Evolutionary conservation across 495 filamentous ascomycete species (phyloP).

Genomic region (Bathelium albidoporum): DNA sequence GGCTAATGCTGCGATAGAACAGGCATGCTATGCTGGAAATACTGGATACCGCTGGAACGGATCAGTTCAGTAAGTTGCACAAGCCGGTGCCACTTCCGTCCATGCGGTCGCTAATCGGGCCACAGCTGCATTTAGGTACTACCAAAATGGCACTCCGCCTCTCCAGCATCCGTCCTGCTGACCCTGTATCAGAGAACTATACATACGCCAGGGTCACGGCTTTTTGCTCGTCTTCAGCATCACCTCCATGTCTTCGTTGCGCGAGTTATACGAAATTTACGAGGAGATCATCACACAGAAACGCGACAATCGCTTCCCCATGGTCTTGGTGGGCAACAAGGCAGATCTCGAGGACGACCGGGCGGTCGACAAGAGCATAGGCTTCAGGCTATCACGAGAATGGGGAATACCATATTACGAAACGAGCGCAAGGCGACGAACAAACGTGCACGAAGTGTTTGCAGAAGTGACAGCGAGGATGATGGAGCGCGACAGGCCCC

Average conservation of each 20-base stretch:
- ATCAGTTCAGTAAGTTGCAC: slow-evolving; percentile 80
- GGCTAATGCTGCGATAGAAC: slow-evolving; percentile 44
- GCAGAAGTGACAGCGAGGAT: slow-evolving; percentile 42
- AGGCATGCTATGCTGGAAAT: slow-evolving; percentile 95
- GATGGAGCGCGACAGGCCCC: slow-evolving; percentile 1
- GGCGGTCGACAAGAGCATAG: slow-evolving; percentile 67
- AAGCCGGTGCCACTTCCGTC: not conserved
- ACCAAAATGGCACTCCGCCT: not conserved
- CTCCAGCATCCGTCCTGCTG: slow-evolving; percentile 13
- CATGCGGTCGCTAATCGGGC: slow-evolving; percentile 9
- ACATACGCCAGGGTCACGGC: slow-evolving; percentile 91
- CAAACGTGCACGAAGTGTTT: slow-evolving; percentile 94
- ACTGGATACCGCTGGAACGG: slow-evolving; percentile 92
- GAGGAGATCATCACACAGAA: slow-evolving; percentile 98
- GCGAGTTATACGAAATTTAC: slow-evolving; percentile 76
- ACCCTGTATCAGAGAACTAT: slow-evolving; percentile 58
- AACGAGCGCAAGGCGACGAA: slow-evolving; percentile 69
- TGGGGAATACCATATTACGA: slow-evolving; percentile 97
- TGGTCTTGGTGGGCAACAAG: slow-evolving; percentile 97
- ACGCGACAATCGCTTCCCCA: slow-evolving; percentile 68
- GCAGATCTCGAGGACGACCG: slow-evolving; percentile 90
- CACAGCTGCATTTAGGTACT: slow-evolving; percentile 22
- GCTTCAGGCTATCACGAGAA: slow-evolving; percentile 74
- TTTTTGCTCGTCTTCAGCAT: slow-evolving; percentile 98
- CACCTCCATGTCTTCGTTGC: slow-evolving; percentile 73